Base-by-base conservation (phyloP, 306 rosid genomes). In the Adenanthera pavonina region DNA sequence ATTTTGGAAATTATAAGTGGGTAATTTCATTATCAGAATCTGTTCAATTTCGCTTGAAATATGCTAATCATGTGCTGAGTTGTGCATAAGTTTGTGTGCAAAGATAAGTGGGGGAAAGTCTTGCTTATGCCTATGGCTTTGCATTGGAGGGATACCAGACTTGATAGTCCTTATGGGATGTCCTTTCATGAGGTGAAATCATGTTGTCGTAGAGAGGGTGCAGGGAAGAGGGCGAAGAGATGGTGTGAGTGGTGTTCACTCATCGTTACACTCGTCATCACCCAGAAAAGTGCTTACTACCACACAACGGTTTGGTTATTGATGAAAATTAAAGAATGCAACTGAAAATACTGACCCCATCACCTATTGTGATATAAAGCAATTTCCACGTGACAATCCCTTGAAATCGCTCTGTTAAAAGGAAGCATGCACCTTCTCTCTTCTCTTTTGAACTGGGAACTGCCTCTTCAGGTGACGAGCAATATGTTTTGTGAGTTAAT, bases 271-370 rank as follows among this genome's bases (percentile, higher is more conserved):
- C 30, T 25, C 30, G 30, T 25, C 30, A 25, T 25, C 30, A 25
- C 30, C 30, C 30, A 25, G 30, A 25, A 25, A 25, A 25, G 30
- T 25, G 30, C 30, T 25, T 25, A 25, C 30, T 25, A 25, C 30
- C 30, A 25, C 30, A 17, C n/a, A 49, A 49, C 1, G 54, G 17
- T 12, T 7, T 43, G 20, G 34, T 19, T 51, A 20, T 0, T 25
- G 62, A 67, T 25, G 57, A 8, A 41, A n/a, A 5, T 72, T 9
- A 87, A 0, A 34, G 66, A 64, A 81, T 40, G 38, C 90, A 86
- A 74, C 82, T 78, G 67, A 83, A 83, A 19, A 80, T 84, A 40
- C 19, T 71, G 20, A 86, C 66, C 0, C 87, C 85, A 53, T 86
- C 85, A 61, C 80, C 80, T 20, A 76, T 52, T 1, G 80, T 60